Percentiles rank a stretch among this genome's conserved stretches.
phyloP scores from a whole-genome alignment of 2,329 filamentous ascomycete genomes.

The Aspergillus flavus region DNA sequence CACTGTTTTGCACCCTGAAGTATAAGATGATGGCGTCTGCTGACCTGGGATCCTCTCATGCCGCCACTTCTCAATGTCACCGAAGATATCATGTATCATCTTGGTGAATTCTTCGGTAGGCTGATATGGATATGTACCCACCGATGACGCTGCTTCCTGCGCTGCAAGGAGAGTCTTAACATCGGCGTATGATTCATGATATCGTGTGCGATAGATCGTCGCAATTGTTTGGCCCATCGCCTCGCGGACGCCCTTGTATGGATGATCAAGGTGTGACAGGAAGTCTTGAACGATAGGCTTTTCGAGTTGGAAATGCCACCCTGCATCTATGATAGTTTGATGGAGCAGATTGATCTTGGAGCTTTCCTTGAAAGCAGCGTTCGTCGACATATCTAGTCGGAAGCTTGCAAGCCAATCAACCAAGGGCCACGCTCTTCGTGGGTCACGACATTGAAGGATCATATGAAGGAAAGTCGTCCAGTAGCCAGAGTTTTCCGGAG shows the following conservation, averaged over 20 bases:
- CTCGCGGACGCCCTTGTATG: constrained; percentile 96
- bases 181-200: constrained; percentile 89
- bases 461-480: constrained; percentile 95
- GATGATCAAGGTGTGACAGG: constrained; percentile 87
- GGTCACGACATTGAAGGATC: constrained; percentile 84
- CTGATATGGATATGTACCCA: constrained; percentile 82
- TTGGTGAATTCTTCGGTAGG: constrained; percentile 72
- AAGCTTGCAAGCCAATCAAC: constrained; percentile 82
- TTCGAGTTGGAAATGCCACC: constrained; percentile 94
- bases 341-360: constrained; percentile 92
- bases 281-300: constrained; percentile 89
- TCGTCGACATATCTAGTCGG: constrained; percentile 89
- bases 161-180: constrained; percentile 73
- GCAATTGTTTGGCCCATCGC: constrained; percentile 88
- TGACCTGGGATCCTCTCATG: constrained; percentile 81
- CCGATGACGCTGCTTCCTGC: constrained; percentile 78
- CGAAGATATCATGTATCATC: constrained; percentile 75
- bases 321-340: constrained; percentile 80
- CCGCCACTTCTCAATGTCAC: constrained; percentile 82
- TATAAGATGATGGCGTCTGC: constrained; percentile 92
- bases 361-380: constrained; percentile 98
- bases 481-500: constrained; percentile 90
- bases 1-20: constrained; percentile 93
- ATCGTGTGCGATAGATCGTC: constrained; percentile 84
- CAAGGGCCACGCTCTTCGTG: constrained; percentile 81